A percentile compares a stretch with the other conserved stretches of the same genome.
These are phyloP conservation scores for Fagopyrum tataricum DNA, from an alignment of 148 eudicot species.

Conservation along the genomic window DNA sequence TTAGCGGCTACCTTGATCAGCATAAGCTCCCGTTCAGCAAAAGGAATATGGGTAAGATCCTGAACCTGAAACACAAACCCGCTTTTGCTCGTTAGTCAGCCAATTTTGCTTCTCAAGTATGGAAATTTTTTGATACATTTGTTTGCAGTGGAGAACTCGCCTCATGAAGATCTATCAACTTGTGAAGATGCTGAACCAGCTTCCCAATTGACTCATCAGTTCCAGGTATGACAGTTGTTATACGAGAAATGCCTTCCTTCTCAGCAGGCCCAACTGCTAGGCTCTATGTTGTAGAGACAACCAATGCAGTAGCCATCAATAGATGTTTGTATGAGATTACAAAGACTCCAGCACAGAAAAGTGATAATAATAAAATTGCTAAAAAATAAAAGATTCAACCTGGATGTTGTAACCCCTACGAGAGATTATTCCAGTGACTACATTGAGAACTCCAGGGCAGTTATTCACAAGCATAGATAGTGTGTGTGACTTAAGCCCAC, in stretches of 20 bases:
- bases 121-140: neutral
- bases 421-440: constrained; percentile 71
- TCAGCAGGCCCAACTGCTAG: constrained; percentile 91
- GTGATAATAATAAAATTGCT: neutral
- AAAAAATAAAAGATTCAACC: constrained; percentile 23
- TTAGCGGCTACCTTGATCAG: constrained; percentile 86
- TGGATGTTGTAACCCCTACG: constrained; percentile 87
- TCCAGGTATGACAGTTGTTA: constrained; percentile 88
- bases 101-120: neutral
- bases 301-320: neutral
- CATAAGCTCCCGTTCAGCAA: constrained; percentile 94
- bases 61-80: constrained; percentile 34
- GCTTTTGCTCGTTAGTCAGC: neutral
- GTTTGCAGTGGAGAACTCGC: constrained; percentile 27
- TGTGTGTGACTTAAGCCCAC: constrained; percentile 78
- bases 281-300: constrained; percentile 31
- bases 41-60: constrained; percentile 77
- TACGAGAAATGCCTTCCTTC: constrained; percentile 69
- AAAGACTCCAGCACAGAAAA: constrained; percentile 5
- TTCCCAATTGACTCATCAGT: constrained; percentile 74
- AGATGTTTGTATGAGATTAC: neutral
- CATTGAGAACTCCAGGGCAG: constrained; percentile 77
- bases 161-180: constrained; percentile 77
- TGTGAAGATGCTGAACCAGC: constrained; percentile 73
- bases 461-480: constrained; percentile 72